phyloP scores from a whole-genome alignment of 805 yeast species.

The Teunomyces kruisii region DNA sequence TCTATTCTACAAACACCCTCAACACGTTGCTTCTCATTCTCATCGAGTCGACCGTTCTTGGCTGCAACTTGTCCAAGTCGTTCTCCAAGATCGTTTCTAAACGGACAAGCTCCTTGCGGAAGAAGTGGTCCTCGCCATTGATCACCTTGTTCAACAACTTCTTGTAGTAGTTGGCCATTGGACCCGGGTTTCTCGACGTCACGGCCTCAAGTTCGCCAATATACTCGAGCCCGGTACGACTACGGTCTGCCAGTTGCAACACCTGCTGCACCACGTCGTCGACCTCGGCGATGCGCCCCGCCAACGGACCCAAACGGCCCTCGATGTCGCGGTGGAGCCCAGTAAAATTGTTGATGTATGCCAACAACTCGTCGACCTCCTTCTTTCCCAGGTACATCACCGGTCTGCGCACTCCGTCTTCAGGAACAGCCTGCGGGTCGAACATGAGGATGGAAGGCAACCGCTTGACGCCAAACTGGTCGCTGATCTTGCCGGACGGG shows the following conservation, averaged over 20 bases:
- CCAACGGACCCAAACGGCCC: slow-evolving; percentile 29
- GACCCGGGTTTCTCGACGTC: not conserved
- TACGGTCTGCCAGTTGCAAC: slow-evolving; percentile 1
- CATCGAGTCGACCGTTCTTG: slow-evolving; percentile 50
- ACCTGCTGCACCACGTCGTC: slow-evolving; percentile 13
- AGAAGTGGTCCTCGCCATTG: slow-evolving; percentile 44
- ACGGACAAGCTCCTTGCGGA: slow-evolving; percentile 47
- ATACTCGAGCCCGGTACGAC: not conserved
- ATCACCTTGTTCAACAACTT: slow-evolving; percentile 46
- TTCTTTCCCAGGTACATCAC: slow-evolving; percentile 24
- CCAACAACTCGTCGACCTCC: slow-evolving; percentile 19
- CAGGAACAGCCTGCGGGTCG: slow-evolving; percentile 22
- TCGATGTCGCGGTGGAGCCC: slow-evolving; percentile 30
- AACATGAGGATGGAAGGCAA: slow-evolving; percentile 60
- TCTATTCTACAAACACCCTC: slow-evolving; percentile 10
- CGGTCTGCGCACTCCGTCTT: slow-evolving; percentile 27
- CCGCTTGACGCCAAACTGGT: slow-evolving; percentile 40
- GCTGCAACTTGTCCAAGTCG: slow-evolving; percentile 32
- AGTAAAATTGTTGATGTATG: slow-evolving; percentile 26
- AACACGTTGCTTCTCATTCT: slow-evolving; percentile 53
- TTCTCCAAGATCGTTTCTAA: slow-evolving; percentile 42
- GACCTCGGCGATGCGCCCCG: slow-evolving; percentile 29
- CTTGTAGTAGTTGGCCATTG: slow-evolving; percentile 45
- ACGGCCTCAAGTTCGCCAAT: not conserved
- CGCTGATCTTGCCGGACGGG: slow-evolving; percentile 42